phyloP scores from a whole-genome alignment of 2,329 filamentous ascomycete genomes.

The Cordyceps cicadae region DNA sequence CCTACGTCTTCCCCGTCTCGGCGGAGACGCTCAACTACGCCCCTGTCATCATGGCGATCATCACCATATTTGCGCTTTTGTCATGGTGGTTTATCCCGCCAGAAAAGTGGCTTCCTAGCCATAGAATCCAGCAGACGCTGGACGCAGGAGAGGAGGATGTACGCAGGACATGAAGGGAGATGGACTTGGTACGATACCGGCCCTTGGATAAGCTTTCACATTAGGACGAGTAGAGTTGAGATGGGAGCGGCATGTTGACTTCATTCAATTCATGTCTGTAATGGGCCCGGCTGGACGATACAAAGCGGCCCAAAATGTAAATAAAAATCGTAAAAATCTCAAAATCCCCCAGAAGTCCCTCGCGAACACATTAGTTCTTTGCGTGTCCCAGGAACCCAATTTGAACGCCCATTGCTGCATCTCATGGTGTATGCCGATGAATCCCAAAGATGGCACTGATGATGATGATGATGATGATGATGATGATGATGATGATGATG shows the following conservation, averaged over 20 bases:
- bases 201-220: too few relatives aligned
- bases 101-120: constrained; percentile 36
- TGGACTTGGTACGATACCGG: too few relatives aligned
- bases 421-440: background rate
- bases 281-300: background rate
- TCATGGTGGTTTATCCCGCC: constrained; percentile 41
- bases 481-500: too few relatives aligned
- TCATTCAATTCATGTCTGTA: background rate
- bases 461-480: background rate
- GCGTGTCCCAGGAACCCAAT: background rate
- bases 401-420: background rate
- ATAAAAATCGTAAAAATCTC: too few relatives aligned
- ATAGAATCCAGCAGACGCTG: constrained; percentile 32
- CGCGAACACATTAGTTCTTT: background rate
- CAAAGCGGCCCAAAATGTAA: background rate
- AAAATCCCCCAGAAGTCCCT: background rate
- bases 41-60: constrained; percentile 41
- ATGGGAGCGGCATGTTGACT: background rate
- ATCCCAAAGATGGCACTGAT: background rate
- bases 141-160: constrained; percentile 14
- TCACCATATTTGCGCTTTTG: constrained; percentile 39
- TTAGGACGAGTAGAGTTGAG: background rate
- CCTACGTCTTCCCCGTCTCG: constrained; percentile 36
- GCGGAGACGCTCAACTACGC: constrained; percentile 39
- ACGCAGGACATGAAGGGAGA: background rate